A percentile compares a stretch with the other conserved stretches of the same genome.
These are phyloP conservation scores for Epicoccum nigrum DNA, from an alignment of 2,329 filamentous ascomycete genomes.

Conservation along the genomic window DNA sequence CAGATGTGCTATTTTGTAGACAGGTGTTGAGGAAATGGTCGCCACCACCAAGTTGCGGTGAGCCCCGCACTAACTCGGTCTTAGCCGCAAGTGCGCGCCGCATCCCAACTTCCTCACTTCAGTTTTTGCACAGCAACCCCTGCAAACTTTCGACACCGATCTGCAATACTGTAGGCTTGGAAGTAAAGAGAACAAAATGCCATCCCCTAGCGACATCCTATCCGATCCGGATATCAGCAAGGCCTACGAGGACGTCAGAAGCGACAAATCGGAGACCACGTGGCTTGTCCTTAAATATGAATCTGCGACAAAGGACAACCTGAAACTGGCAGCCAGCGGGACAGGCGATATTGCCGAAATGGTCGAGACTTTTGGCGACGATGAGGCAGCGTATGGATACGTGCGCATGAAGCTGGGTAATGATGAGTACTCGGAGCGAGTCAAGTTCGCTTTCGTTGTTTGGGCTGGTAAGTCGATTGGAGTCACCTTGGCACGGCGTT, in stretches of 20 bases:
- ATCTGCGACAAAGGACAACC: slow-evolving; percentile 60
- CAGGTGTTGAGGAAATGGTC: background rate
- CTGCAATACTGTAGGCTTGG: background rate
- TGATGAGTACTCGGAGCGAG: slow-evolving; percentile 70
- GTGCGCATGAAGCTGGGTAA: slow-evolving; percentile 66
- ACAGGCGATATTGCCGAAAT: slow-evolving; percentile 67
- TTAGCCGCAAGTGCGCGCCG: slow-evolving; percentile 12
- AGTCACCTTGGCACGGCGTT: background rate
- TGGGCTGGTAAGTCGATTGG: slow-evolving; percentile 65
- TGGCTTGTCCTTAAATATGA: slow-evolving; percentile 67
- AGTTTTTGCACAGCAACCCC: slow-evolving; percentile 4
- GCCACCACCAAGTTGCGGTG: slow-evolving; percentile 10
- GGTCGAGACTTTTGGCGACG: slow-evolving; percentile 61
- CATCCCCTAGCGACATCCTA: slow-evolving; percentile 38
- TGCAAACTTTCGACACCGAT: slow-evolving; percentile 7
- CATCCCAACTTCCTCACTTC: slow-evolving; percentile 20
- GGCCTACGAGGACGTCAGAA: slow-evolving; percentile 71
- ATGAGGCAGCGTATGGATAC: slow-evolving; percentile 70
- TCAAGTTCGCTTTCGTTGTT: slow-evolving; percentile 71
- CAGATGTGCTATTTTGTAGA: no score
- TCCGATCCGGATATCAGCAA: slow-evolving; percentile 62
- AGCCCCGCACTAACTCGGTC: slow-evolving; percentile 12
- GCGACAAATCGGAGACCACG: slow-evolving; percentile 69
- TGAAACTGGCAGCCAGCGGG: slow-evolving; percentile 64
- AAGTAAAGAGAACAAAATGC: slow-evolving; percentile 26